Base-by-base conservation (phyloP, 345 rosid genomes). In the Rhizophora apiculata region DNA sequence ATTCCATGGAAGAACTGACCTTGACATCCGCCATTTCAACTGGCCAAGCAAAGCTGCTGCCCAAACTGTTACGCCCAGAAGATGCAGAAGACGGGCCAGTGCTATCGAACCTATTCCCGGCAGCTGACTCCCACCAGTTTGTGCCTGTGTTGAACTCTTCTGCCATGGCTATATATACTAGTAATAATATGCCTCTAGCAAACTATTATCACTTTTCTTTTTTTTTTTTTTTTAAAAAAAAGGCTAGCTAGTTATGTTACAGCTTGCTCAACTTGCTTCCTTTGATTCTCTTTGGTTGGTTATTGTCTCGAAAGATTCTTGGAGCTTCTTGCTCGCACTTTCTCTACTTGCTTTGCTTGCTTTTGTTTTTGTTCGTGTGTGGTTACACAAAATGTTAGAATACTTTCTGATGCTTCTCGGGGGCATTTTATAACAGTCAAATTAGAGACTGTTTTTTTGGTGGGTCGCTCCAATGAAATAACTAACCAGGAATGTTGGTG, bases 71-170 rank as follows among this genome's bases (percentile, higher is more conserved):
- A 56, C 78, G 75, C 27, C 86, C 85, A 0, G 88, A 75, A 49
- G 94, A 80, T 0, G 89, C 76, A n/a, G 98, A 72, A 13, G 97
- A 80, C 1, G 90, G 73, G 6, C 69, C 68, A 3, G 78, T 53
- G 16, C 71, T 61, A 22, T 85, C 85, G 31, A 79, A 86, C 70
- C 86, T 64, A 64, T 57, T 80, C 63, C 90, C 80, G 0, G 87
- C 46, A 2, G 46, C 77, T 11, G 88, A 81, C 52, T 86, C 90
- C 96, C 96, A 89, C 96, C 90, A 85, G 79, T 79, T 82, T 4
- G 80, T 76, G 71, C 74, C 67, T 6, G 87, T 55, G 52, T 81
- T 78, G 73, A 72, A 87, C 72, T 90, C 91, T 19, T 86, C 96
- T 0, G 88, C 88, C 91, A 90, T 87, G 80, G 71, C 81, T 69